Conservation (phyloP, 75 land plant genomes). For the Adiantum capillusveneris region DNA sequence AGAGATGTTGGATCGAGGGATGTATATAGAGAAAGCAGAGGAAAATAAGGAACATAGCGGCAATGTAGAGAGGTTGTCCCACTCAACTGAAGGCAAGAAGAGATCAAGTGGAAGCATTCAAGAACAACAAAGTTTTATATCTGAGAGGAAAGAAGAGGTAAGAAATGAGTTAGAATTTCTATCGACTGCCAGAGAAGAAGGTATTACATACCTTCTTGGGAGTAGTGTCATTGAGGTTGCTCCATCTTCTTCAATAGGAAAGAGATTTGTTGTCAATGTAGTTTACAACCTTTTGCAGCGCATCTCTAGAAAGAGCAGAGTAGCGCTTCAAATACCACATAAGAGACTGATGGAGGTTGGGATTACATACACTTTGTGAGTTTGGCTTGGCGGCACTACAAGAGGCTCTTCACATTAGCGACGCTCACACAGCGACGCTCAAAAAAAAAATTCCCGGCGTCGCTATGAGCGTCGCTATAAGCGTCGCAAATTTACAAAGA, state of each 20-base stretch:
- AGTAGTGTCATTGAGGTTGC: constrained; percentile 40
- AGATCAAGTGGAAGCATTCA: too few relatives aligned
- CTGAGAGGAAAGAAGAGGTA: not conserved
- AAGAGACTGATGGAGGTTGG: too few relatives aligned
- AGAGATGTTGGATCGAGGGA: not conserved
- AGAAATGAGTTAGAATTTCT: constrained; percentile 59
- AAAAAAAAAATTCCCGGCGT: too few relatives aligned
- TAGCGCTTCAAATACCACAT: constrained; percentile 33
- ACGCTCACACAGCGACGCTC: too few relatives aligned
- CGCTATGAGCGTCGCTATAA: too few relatives aligned
- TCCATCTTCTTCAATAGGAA: too few relatives aligned
- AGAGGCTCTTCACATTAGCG: too few relatives aligned
- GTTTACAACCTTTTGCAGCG: constrained; percentile 38
- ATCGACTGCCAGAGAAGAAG: constrained; percentile 61
- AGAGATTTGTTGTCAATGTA: constrained; percentile 34
- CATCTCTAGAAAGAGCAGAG: constrained; percentile 33
- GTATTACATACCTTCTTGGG: too few relatives aligned
- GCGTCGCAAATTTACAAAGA: too few relatives aligned
- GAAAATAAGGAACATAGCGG: not conserved
- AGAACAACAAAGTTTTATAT: too few relatives aligned
- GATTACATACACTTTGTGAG: constrained; percentile 49
- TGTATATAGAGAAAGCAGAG: not conserved
- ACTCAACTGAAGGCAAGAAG: not conserved
- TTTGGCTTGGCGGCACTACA: too few relatives aligned
- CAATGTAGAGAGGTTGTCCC: not conserved